Evolutionary conservation across 179 eudicot genomes (phyloP), one percentile per base, ranked within the genome.

Genomic region (Spinacia oleracea): DNA sequence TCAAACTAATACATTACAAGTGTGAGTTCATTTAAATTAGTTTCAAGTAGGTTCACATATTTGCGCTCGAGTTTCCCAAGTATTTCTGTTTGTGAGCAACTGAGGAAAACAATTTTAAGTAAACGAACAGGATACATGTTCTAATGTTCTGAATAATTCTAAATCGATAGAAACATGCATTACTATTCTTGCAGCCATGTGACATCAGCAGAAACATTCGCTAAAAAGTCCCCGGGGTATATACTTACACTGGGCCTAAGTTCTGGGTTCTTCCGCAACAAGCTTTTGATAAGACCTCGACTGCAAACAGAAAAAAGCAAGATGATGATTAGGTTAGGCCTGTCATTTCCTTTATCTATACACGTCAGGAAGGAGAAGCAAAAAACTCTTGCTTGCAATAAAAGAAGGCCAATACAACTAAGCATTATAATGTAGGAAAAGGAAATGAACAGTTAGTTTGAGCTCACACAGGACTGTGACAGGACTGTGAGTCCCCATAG

Each of bases 191-290:
- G 70, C 79, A 65, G 29, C 38, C 32, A 29, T 32, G 34, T 72
- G 53, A 79, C 48, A 75, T 50, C 64, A 53, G 64, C 42, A 60
- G 76, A 70, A 78, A 59, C 42, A 38, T 62, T 50, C 6, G 21
- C 72, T 38, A 5, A 5, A 35, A 83, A 34, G 74, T 38, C 4
- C 40, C 40, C 40, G 40, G 40, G 6, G 40, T 64, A 70, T 78
- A 48, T 43, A 84, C 97, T 78, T 86, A 95, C 98, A 80, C 98
- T 95, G 77, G 98, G 98, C 77, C 98, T 84, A 59, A 87, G 82
- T 79, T 95, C 98, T 50, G 98, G 98, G 83, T 93, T 91, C 86
- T 91, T 95, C 79, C 97, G 88, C 77, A 95, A 89, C 90, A 95
- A 83, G 81, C 93, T 89, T 83, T 93, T 95, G 46, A 95, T 86